phyloP scores from a whole-genome alignment of 257 asterid genomes.

The Solanum bulbocastanum region DNA sequence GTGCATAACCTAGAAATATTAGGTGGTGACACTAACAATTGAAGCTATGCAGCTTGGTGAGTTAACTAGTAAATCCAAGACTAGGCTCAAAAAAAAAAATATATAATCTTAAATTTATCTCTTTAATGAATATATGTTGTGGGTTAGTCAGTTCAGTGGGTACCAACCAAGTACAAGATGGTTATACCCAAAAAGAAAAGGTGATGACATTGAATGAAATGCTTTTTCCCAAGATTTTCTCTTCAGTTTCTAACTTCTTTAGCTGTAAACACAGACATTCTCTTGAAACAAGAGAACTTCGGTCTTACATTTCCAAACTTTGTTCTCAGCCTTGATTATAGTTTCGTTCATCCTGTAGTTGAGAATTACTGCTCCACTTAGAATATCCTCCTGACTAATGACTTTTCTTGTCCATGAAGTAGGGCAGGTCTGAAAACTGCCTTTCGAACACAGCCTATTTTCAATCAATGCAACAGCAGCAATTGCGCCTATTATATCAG shows the following conservation, averaged over 20 bases:
- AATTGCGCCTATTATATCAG: background rate
- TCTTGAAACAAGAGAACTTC: background rate
- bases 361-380: background rate
- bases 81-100: background rate
- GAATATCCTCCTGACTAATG: background rate
- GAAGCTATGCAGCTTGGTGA: background rate
- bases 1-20: background rate
- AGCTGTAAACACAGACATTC: background rate
- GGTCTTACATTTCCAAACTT: background rate
- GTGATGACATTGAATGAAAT: background rate
- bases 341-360: background rate
- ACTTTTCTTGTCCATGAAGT: background rate
- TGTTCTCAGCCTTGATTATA: background rate
- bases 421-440: background rate
- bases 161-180: background rate
- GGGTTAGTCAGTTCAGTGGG: background rate
- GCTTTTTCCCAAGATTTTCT: background rate
- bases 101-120: background rate
- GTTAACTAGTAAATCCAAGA: background rate
- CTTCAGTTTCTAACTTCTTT: background rate
- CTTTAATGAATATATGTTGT: background rate
- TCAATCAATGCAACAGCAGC: background rate
- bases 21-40: background rate
- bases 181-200: background rate
- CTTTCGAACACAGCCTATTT: background rate